A percentile compares a stretch with the other conserved stretches of the same genome.
phyloP scores from a whole-genome alignment of 768 basidiomycete species.

The Tricholoma furcatifolium region DNA sequence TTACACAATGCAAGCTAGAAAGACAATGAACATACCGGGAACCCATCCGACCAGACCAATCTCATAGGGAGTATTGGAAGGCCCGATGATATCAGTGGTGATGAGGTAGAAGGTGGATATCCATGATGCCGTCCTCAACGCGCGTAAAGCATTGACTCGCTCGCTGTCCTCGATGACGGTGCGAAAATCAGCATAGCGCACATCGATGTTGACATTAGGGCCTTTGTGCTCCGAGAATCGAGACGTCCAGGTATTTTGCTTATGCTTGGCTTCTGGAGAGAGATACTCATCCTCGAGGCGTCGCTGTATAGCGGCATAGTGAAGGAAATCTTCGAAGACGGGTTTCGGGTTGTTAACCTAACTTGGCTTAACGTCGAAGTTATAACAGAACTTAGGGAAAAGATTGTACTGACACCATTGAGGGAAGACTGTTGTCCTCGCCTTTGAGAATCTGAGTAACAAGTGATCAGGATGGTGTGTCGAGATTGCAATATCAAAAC shows the following conservation, averaged over 20 bases:
- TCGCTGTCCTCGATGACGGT: slow-evolving; percentile 29
- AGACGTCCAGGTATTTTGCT: slow-evolving; percentile 22
- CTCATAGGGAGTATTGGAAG: slow-evolving; percentile 57
- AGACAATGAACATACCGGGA: slow-evolving; percentile 41
- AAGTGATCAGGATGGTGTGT: too few species aligned
- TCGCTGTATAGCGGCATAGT: slow-evolving; percentile 36
- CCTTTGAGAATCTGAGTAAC: too few species aligned
- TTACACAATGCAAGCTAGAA: slow-evolving; percentile 13
- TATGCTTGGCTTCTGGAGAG: slow-evolving; percentile 4
- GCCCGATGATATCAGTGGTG: slow-evolving; percentile 63
- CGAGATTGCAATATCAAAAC: too few species aligned
- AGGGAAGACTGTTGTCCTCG: too few species aligned
- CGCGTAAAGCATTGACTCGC: slow-evolving; percentile 39
- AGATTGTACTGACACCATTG: too few species aligned
- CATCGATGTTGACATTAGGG: slow-evolving; percentile 30
- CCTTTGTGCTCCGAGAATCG: slow-evolving; percentile 30
- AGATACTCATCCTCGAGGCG: slow-evolving; percentile 22
- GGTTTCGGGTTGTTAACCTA: too few species aligned
- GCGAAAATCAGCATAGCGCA: slow-evolving; percentile 17
- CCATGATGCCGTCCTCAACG: slow-evolving; percentile 51
- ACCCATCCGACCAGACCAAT: slow-evolving; percentile 64
- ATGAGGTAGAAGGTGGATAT: slow-evolving; percentile 52
- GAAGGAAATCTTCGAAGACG: slow-evolving; percentile 36
- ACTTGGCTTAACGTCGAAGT: too few species aligned
- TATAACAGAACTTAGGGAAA: too few species aligned